Evolutionary conservation across 805 yeast genomes (phyloP).

Genomic region (Priceomyces castillae): DNA sequence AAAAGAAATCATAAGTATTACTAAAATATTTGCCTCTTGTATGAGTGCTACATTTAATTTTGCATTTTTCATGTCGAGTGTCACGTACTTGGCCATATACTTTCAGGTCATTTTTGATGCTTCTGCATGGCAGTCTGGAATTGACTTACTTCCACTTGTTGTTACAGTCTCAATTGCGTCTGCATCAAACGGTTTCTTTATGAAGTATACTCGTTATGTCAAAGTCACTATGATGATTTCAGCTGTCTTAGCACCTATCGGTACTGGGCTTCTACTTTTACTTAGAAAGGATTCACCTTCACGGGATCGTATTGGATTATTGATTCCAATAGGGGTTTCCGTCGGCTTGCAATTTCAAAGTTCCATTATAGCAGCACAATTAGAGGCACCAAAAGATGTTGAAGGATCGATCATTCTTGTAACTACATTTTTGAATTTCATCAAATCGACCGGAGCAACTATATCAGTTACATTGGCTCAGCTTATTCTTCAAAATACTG

Average conservation of each 20-base stretch:
- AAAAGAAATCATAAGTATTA: conserved; percentile 34
- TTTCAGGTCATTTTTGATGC: conserved; percentile 39
- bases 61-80: conserved; percentile 38
- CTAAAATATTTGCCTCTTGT: conserved; percentile 37
- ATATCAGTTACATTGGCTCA: conserved; percentile 32
- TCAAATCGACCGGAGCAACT: conserved; percentile 32
- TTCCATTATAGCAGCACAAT: conserved; percentile 33
- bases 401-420: conserved; percentile 36
- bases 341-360: conserved; percentile 38
- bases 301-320: conserved; percentile 28
- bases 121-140: conserved; percentile 36
- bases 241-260: conserved; percentile 30
- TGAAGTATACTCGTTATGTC: conserved; percentile 26
- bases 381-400: conserved; percentile 33
- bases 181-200: conserved; percentile 29
- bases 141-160: conserved; percentile 35
- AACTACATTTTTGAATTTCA: conserved; percentile 33
- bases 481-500: conserved; percentile 25
- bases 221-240: conserved; percentile 32
- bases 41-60: conserved; percentile 34
- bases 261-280: conserved; percentile 32
- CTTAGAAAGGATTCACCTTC: conserved; percentile 21
- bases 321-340: conserved; percentile 33
- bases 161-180: conserved; percentile 33
- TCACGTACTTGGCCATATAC: conserved; percentile 35